Evolutionary conservation across 495 filamentous ascomycete species (phyloP).

Genomic region (Collariella sp.): DNA sequence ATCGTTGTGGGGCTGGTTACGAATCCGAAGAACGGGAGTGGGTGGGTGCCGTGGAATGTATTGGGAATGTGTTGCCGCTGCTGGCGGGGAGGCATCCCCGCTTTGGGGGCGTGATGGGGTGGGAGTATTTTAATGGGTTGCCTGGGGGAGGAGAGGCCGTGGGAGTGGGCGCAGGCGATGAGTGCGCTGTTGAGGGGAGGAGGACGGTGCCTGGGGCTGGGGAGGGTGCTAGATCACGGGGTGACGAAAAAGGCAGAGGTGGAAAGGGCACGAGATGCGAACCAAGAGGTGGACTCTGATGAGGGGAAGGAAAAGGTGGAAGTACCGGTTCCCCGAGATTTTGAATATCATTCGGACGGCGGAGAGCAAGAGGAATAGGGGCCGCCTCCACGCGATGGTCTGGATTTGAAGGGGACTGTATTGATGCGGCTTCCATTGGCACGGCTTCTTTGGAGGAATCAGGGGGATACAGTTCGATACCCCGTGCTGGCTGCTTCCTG

Average conservation of each 20-base stretch:
- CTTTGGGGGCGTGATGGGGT: conserved; percentile 76
- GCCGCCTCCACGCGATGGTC: background rate
- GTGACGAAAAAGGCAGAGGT: background rate
- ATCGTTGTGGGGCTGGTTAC: conserved; percentile 71
- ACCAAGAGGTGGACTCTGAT: conserved; percentile 9
- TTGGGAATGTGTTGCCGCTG: conserved; percentile 29
- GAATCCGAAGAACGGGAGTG: conserved; percentile 58
- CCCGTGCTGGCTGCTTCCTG: too few species aligned
- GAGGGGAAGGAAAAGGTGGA: conserved; percentile 6
- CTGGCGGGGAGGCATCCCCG: conserved; percentile 31
- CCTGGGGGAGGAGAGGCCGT: conserved; percentile 53
- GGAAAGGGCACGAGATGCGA: background rate
- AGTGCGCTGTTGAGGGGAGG: conserved; percentile 23
- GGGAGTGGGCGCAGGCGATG: conserved; percentile 56
- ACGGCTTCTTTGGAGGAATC: too few species aligned
- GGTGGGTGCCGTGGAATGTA: conserved; percentile 32
- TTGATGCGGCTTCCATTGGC: too few species aligned
- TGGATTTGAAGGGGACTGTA: background rate
- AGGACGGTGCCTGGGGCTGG: background rate
- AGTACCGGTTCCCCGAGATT: conserved; percentile 17
- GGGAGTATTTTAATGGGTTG: conserved; percentile 76
- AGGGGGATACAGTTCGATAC: too few species aligned
- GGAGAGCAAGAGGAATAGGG: background rate
- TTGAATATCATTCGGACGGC: conserved; percentile 27
- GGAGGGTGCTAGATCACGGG: background rate